phyloP scores from a whole-genome alignment of 2,329 filamentous ascomycete genomes.

The Uncinocarpus reesii region DNA sequence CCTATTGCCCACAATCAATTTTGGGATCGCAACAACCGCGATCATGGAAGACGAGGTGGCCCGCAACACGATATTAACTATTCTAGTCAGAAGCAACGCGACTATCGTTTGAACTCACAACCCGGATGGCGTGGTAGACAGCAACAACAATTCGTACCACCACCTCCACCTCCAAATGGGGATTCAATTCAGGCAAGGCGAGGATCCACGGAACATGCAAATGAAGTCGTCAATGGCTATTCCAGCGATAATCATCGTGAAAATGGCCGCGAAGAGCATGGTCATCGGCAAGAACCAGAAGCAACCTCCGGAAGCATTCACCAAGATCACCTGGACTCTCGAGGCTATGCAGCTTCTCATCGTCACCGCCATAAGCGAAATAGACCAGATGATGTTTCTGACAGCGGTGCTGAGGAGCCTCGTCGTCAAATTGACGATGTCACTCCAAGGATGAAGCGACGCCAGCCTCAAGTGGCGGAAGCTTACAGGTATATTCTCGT shows the following conservation, averaged over 20 bases:
- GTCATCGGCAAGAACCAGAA: not conserved
- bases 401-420: constrained; percentile 20
- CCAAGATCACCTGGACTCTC: constrained; percentile 1
- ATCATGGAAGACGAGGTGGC: not conserved
- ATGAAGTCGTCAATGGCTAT: not conserved
- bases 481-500: constrained; percentile 28
- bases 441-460: constrained; percentile 27
- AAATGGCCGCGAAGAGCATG: not conserved
- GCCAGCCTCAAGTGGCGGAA: constrained; percentile 32
- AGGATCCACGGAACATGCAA: not conserved
- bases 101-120: constrained; percentile 2
- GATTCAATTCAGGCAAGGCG: not conserved
- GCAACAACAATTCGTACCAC: not conserved
- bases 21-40: not conserved
- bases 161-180: constrained; percentile 6
- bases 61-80: not conserved
- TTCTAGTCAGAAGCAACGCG: not conserved
- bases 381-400: constrained; percentile 16
- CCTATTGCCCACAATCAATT: not conserved
- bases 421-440: constrained; percentile 27
- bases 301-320: not conserved
- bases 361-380: constrained; percentile 15
- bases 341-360: constrained; percentile 8
- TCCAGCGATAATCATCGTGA: not conserved
- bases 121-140: not conserved